phyloP scores from a whole-genome alignment of 192 early-diverging fungal species.

The Coemansia sp. region DNA sequence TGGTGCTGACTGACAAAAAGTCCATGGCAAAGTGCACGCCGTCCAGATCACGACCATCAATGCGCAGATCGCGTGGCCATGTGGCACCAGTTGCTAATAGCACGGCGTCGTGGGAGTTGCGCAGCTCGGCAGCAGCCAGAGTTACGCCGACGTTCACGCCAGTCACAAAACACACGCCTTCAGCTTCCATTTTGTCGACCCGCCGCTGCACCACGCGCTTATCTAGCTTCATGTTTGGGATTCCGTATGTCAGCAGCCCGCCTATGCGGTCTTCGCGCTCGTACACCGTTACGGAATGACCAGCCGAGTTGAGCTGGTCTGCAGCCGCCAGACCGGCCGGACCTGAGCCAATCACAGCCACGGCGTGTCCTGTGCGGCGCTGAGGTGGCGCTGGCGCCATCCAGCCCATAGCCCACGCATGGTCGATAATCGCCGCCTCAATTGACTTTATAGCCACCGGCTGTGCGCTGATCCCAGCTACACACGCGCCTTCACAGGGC shows the following conservation, averaged over 20 bases:
- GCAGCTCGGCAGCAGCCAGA: constrained; percentile 66
- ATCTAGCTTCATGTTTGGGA: constrained; percentile 99
- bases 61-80: constrained; percentile 93
- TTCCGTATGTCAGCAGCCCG: constrained; percentile 97
- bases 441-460: constrained; percentile 97
- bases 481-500: constrained; percentile 96
- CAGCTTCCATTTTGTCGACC: constrained; percentile 88
- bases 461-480: constrained; percentile 89
- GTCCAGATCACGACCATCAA: constrained; percentile 80
- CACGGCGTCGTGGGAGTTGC: constrained; percentile 71
- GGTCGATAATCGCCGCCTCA: constrained; percentile 97
- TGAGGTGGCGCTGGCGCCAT: constrained; percentile 83
- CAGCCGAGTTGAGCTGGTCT: constrained; percentile 97
- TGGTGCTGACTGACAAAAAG: constrained; percentile 87
- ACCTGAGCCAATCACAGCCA: constrained; percentile 93
- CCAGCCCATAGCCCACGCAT: constrained; percentile 96
- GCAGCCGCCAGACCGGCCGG: constrained; percentile 94
- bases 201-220: constrained; percentile 93
- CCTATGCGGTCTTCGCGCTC: constrained; percentile 96
- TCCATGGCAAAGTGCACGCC: constrained; percentile 99
- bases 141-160: constrained; percentile 87
- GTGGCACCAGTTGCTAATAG: constrained; percentile 93
- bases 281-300: constrained; percentile 92
- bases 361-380: constrained; percentile 72
- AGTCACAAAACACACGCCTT: constrained; percentile 88